Conservation (phyloP, 352 stramenopile genomes). For the Globisporangium megalacanthum region DNA sequence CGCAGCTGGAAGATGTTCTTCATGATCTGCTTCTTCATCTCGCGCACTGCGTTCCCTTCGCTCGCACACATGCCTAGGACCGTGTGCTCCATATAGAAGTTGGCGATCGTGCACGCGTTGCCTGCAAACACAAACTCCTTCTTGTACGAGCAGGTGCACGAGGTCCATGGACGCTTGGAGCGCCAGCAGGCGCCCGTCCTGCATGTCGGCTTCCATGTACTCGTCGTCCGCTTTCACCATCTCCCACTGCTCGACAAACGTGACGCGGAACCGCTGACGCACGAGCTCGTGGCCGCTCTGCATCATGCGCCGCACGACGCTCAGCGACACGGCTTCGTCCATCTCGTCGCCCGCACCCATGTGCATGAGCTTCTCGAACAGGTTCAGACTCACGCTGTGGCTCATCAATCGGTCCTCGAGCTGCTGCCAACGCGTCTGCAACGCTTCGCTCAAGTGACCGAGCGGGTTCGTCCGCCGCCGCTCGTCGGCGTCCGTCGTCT, state of each 20-base stretch:
- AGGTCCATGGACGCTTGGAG: constrained; percentile 79
- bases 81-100: constrained; percentile 74
- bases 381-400: constrained; percentile 43
- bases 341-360: constrained; percentile 36
- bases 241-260: constrained; percentile 75
- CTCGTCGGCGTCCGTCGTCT: neutral
- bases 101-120: constrained; percentile 63
- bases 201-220: constrained; percentile 33
- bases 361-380: constrained; percentile 42
- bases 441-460: constrained; percentile 35
- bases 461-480: constrained; percentile 28
- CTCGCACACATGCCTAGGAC: constrained; percentile 61
- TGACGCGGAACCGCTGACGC: constrained; percentile 68
- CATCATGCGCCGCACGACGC: constrained; percentile 47
- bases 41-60: constrained; percentile 46
- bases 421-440: constrained; percentile 44
- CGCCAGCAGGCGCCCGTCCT: constrained; percentile 36
- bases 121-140: constrained; percentile 77
- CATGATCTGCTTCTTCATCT: constrained; percentile 72
- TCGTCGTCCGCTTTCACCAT: constrained; percentile 47
- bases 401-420: constrained; percentile 53
- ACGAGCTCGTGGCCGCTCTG: constrained; percentile 53
- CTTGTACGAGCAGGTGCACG: constrained; percentile 82
- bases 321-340: constrained; percentile 46
- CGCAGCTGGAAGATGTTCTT: constrained; percentile 61